A percentile compares a stretch with the other conserved stretches of the same genome.
Conservation (phyloP, 163 green algal species). For the Chloromonas sp. region DNA sequence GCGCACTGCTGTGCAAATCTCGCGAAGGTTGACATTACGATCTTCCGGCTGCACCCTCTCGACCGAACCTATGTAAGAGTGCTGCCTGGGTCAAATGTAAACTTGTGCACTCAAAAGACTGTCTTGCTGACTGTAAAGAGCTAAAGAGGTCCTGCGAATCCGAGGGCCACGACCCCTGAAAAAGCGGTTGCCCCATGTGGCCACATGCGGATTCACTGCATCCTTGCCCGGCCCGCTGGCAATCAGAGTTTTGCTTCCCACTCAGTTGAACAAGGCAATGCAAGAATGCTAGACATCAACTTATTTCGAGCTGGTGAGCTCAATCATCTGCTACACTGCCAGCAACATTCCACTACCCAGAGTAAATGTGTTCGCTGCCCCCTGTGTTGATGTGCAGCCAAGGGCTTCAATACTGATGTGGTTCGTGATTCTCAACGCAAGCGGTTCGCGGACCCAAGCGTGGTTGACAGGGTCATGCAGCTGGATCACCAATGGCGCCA, state of each 20-base stretch:
- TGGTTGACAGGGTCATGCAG: not conserved
- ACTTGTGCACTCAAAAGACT: no score
- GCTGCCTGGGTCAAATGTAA: no score
- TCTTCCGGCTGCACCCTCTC: no score
- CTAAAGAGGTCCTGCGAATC: no score
- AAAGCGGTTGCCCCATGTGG: no score
- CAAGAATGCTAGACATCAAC: slow-evolving; percentile 4
- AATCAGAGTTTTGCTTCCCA: no score
- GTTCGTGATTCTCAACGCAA: not conserved
- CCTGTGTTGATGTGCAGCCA: not conserved
- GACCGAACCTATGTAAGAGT: no score
- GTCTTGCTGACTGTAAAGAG: no score
- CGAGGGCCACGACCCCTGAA: no score
- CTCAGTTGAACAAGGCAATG: not conserved
- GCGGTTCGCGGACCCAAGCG: not conserved
- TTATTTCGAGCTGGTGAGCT: not conserved
- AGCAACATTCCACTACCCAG: not conserved
- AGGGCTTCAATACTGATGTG: not conserved
- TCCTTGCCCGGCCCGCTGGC: no score
- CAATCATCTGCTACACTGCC: not conserved
- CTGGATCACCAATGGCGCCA: not conserved
- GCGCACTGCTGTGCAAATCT: not conserved
- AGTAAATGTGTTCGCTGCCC: not conserved
- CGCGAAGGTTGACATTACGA: not conserved
- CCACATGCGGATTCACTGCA: no score